phyloP scores from a whole-genome alignment of 2,329 filamentous ascomycete species.

The Nectriaceae sp. region DNA sequence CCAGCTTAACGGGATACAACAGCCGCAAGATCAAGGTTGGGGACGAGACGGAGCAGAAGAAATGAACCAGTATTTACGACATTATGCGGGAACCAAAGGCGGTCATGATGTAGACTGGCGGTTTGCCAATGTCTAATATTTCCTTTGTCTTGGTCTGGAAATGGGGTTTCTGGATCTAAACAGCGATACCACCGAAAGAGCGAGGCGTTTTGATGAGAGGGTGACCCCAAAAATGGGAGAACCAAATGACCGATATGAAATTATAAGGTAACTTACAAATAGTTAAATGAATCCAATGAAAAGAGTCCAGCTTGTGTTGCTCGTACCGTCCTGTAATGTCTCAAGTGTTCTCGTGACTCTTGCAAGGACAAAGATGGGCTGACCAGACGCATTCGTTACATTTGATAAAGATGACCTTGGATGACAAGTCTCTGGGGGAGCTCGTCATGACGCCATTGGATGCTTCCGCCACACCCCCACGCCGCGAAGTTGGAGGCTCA shows the following conservation, averaged over 20 bases:
- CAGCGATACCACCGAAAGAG: neutral
- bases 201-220: slow-evolving; percentile 1
- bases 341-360: no score
- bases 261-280: no score
- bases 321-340: no score
- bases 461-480: neutral
- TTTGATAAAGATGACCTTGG: neutral
- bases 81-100: slow-evolving; percentile 9
- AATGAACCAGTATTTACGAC: slow-evolving; percentile 19
- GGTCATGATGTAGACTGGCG: slow-evolving; percentile 5
- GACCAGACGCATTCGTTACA: neutral
- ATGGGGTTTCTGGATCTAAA: neutral
- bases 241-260: no score
- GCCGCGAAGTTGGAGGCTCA: neutral
- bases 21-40: slow-evolving; percentile 34
- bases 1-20: slow-evolving; percentile 51
- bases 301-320: no score
- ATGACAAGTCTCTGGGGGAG: neutral
- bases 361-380: no score
- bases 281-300: no score
- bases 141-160: neutral
- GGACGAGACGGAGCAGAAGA: slow-evolving; percentile 10
- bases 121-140: slow-evolving; percentile 7
- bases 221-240: neutral
- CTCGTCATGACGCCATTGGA: neutral